These are phyloP conservation scores for Chlamydomonas incerta DNA, from an alignment of 139 green algal genomes.

Conservation along the genomic window DNA sequence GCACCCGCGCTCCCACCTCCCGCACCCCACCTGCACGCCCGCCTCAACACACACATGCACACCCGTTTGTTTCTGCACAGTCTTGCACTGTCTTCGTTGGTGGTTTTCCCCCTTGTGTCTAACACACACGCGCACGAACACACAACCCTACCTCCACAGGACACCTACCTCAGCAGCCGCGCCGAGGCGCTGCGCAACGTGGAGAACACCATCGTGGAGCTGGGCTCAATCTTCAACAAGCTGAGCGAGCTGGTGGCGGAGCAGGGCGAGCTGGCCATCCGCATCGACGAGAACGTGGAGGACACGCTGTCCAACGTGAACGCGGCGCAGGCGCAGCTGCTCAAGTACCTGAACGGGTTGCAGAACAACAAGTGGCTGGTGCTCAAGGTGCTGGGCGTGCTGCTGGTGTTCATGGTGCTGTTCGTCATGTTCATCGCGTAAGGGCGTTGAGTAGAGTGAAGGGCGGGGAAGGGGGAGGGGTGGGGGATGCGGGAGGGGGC, in stretches of 20 bases:
- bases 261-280: slow-evolving; percentile 91
- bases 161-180: slow-evolving; percentile 55
- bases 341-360: slow-evolving; percentile 97
- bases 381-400: slow-evolving; percentile 62
- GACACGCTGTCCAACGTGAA: slow-evolving; percentile 97
- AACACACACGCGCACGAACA: too few species aligned
- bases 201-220: slow-evolving; percentile 96
- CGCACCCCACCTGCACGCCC: too few species aligned
- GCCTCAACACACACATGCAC: too few species aligned
- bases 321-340: slow-evolving; percentile 91
- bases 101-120: too few species aligned
- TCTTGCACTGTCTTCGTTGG: too few species aligned
- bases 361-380: slow-evolving; percentile 90
- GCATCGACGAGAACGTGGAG: slow-evolving; percentile 98
- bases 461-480: too few species aligned
- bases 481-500: too few species aligned
- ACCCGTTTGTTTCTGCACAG: too few species aligned
- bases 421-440: slow-evolving; percentile 72
- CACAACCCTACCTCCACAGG: slow-evolving; percentile 24
- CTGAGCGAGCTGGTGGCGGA: slow-evolving; percentile 92
- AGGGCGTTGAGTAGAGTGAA: too few species aligned
- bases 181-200: slow-evolving; percentile 94
- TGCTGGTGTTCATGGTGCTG: slow-evolving; percentile 63
- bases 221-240: slow-evolving; percentile 98
- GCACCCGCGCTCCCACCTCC: too few species aligned